Evolutionary conservation across 2,329 filamentous ascomycete species (phyloP).

Genomic region (Ophiostoma australiae): DNA sequence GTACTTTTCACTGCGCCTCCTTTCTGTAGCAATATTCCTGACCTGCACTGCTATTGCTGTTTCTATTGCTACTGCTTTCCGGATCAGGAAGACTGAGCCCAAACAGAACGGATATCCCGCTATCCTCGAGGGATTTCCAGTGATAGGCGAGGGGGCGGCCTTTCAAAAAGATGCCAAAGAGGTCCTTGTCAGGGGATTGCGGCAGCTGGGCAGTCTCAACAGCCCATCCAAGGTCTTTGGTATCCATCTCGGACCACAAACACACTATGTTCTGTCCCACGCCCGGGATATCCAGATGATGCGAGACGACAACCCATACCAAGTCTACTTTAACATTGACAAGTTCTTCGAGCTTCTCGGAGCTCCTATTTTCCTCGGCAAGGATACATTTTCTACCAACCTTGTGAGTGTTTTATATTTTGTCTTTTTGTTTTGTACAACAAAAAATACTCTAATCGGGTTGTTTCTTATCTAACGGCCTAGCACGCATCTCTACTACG

Average conservation of each 20-base stretch:
- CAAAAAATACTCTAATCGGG: background rate
- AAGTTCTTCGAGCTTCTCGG: conserved; percentile 20
- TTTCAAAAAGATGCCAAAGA: background rate
- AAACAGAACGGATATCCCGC: background rate
- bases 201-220: conserved; percentile 8
- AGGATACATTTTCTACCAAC: conserved; percentile 20
- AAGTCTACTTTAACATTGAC: conserved; percentile 21
- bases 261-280: conserved; percentile 20
- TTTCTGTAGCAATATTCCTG: background rate
- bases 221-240: conserved; percentile 19
- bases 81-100: background rate
- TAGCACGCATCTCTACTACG: conserved; percentile 21
- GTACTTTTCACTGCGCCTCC: background rate
- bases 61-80: background rate
- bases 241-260: conserved; percentile 22
- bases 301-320: conserved; percentile 23
- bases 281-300: conserved; percentile 22
- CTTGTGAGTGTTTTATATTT: background rate
- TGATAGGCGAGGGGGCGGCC: background rate
- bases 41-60: background rate
- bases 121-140: background rate
- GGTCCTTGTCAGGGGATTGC: background rate
- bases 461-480: background rate
- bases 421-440: too few relatives aligned
- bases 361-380: conserved; percentile 20